Evolutionary conservation across 192 early-diverging fungal species (phyloP), one percentile per base, ranked within the genome.

Genomic region (Paraglomus brasilianum): DNA sequence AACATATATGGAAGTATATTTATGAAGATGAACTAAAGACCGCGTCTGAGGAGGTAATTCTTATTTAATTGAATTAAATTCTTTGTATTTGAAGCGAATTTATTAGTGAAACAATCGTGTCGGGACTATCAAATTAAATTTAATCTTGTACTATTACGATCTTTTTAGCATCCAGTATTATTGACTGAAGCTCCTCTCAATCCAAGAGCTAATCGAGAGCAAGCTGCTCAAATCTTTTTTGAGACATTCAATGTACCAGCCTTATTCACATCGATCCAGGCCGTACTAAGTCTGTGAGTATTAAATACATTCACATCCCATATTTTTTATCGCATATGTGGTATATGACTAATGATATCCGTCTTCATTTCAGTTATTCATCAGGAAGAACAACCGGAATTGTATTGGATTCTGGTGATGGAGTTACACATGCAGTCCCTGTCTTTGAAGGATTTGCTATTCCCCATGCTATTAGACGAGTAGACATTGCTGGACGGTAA

Each of bases 211-310:
- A 96, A 99, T 79, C 87, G 97, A 60, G 97, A 99, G 69, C 82
- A 87, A 53, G 94, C 93, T 5, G 95, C 94, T 21, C 94, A 97
- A 74, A 93, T 98, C 66, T 94, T 99, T 76, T 99, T 99, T 72
- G 97, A 99, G 72, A 99, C 96, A 1, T 99, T 99, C 80, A 99
- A 99, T 53, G 94, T 96, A 11, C 97, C 97, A 4, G 95, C 97
- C 22, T 84, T 99, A 46, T 98, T 93, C 80, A 89, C 94, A 43
- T 95, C 94, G 49, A 93, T 99, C 68, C 97, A 99, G 80, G 97
- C 97, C 38, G 95, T 99, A 4, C 86, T 99, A 48, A 92, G 94
- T 71, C 87, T 99, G 82, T 94, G 79, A 75, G 85, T 72, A n/a
- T 14, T 46, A 6, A 14, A 46, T 19, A 19, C 10, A 73, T 10